phyloP scores from a whole-genome alignment of 2,329 filamentous ascomycete species.

The Tolypocladium album region DNA sequence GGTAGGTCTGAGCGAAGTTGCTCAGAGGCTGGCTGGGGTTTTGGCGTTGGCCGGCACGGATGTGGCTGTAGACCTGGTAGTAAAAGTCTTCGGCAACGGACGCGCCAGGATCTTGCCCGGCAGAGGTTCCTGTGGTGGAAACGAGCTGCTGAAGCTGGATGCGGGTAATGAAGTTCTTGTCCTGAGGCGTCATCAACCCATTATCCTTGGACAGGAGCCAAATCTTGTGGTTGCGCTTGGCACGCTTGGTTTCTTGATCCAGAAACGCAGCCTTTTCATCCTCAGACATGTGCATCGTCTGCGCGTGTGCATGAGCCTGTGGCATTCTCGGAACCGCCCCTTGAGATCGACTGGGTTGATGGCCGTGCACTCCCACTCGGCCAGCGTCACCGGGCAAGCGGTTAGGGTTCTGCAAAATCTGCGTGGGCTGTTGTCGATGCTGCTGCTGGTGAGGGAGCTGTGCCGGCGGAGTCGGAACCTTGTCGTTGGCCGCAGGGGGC shows the following conservation, averaged over 20 bases:
- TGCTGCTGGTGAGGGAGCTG: conserved; percentile 16
- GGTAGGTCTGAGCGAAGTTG: conserved; percentile 95
- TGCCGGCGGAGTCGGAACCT: conserved; percentile 11
- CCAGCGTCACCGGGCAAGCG: conserved; percentile 41
- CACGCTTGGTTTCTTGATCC: conserved; percentile 84
- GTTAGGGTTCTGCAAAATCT: conserved; percentile 73
- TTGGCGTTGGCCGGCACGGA: conserved; percentile 78
- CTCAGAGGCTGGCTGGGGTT: conserved; percentile 88
- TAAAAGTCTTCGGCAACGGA: conserved; percentile 91
- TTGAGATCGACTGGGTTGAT: conserved; percentile 34
- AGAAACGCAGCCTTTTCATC: conserved; percentile 76
- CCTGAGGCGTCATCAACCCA: conserved; percentile 95
- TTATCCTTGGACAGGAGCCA: conserved; percentile 88
- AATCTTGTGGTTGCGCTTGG: conserved; percentile 98
- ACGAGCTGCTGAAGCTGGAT: conserved; percentile 97
- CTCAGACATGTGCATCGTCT: conserved; percentile 63
- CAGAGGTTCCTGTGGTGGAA: conserved; percentile 78
- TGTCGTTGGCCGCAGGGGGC: conserved; percentile 25
- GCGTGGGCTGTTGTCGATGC: conserved; percentile 46
- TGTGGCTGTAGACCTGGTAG: conserved; percentile 94
- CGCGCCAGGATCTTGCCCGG: conserved; percentile 69
- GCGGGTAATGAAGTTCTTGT: conserved; percentile 98
- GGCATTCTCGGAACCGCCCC: conserved; percentile 33
- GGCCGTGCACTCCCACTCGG: conserved; percentile 22
- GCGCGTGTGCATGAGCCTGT: conserved; percentile 23